phyloP scores from a whole-genome alignment of 768 basidiomycete genomes.

The Calocybe gangraenosa region DNA sequence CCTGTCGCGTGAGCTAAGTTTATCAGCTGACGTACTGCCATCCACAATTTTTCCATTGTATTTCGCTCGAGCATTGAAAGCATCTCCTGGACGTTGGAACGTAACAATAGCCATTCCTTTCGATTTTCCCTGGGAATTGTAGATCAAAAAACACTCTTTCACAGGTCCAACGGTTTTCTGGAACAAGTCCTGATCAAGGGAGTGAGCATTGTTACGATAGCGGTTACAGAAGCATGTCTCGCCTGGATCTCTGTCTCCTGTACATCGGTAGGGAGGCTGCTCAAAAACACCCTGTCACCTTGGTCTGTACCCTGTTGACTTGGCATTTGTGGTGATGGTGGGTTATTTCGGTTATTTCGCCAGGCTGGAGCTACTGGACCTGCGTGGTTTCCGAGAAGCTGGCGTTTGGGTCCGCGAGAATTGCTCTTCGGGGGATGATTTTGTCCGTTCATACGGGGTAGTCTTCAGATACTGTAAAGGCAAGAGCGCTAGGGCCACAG shows the following conservation, averaged over 20 bases:
- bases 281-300: conserved; percentile 68
- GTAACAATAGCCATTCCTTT: conserved; percentile 78
- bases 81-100: conserved; percentile 64
- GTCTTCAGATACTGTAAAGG: neutral
- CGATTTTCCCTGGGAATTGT: conserved; percentile 70
- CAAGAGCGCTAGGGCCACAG: neutral
- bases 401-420: conserved; percentile 52
- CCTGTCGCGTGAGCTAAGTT: neutral
- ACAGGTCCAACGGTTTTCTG: conserved; percentile 73
- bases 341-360: conserved; percentile 36
- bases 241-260: conserved; percentile 67
- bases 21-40: conserved; percentile 38
- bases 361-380: conserved; percentile 60
- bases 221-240: conserved; percentile 15
- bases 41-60: conserved; percentile 79
- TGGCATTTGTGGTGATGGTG: conserved; percentile 12
- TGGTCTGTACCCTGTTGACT: conserved; percentile 25
- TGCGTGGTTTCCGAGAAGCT: conserved; percentile 54
- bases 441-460: conserved; percentile 16
- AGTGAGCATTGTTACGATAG: neutral
- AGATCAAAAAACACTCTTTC: conserved; percentile 65
- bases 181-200: conserved; percentile 60
- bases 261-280: conserved; percentile 64
- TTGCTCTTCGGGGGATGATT: conserved; percentile 34
- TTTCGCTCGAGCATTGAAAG: conserved; percentile 56